Base-by-base conservation (phyloP, 2,329 filamentous ascomycete genomes). In the Sporothrix brunneoviolacea region DNA sequence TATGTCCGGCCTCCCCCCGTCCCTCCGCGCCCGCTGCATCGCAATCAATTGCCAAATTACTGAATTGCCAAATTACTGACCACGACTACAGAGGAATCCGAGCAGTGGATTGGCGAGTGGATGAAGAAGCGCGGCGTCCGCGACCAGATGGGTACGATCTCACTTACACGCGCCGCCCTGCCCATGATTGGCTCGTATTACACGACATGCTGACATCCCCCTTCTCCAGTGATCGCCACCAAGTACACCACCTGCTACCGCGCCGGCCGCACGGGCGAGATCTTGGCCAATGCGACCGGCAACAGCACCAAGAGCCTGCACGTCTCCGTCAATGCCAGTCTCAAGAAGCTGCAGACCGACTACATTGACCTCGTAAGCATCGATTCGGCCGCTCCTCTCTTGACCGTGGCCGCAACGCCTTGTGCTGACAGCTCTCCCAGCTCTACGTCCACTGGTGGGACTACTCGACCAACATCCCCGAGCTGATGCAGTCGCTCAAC, bases 41-140 rank as follows among this genome's bases (percentile, higher is more conserved):
- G n/a, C n/a, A n/a, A n/a, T n/a, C n/a, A n/a, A n/a, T n/a, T n/a
- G n/a, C n/a, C n/a, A n/a, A n/a, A n/a, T n/a, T n/a, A n/a, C n/a
- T n/a, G n/a, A n/a, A n/a, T n/a, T n/a, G n/a, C n/a, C n/a, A n/a
- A n/a, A n/a, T n/a, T n/a, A n/a, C n/a, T n/a, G n/a, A n/a, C n/a
- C n/a, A n/a, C n/a, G n/a, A n/a, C 18, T 28, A 32, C 51, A 53
- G 70, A 70, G 53, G 73, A 86, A 62, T 79, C 78, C 1, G 84
- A 88, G 64, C 64, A 60, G 47, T 84, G 83, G 78, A 69, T 88
- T 51, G 84, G 84, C 32, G 81, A 84, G 57, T 88, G 84, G 83
- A 83, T 86, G 79, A 71, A 73, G 58, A 74, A 74, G 54, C 75
- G 80, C 9, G 71, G 74, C n/a, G 78, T 78, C 53, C 76, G 85